Base-by-base conservation (phyloP, 2,329 filamentous ascomycete genomes). In the Ceratocystis ficicola region DNA sequence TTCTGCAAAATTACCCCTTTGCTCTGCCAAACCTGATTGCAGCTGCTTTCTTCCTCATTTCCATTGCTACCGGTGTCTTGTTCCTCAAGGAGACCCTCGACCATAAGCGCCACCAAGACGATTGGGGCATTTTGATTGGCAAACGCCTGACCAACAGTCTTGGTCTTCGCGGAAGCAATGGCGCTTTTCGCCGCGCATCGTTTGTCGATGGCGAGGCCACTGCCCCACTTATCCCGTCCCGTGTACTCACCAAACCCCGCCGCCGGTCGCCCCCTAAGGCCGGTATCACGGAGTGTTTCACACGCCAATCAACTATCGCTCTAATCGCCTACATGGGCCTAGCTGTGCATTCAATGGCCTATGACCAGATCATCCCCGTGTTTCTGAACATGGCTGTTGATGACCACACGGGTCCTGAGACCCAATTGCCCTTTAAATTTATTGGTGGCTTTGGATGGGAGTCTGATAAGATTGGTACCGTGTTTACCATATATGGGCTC, bases 1-100 rank as follows among this genome's bases (percentile, higher is more conserved):
- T 95, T 68, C 83, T 96, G 67, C 85, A 85, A 70, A 80, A 78
- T 28, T 96, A 87, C 71, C 93, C 93, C 0, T 99, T 94, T 73
- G 81, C 84, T 2, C 77, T 96, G 61, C 94, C 93, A 0, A 97
- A 96, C 74, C 72, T 97, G 4, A 81, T 94, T 30, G 84, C 88
- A 1, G 86, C 86, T 48, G 69, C 81, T 2, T 84, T 97, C 70
- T 96, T 97, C 73, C 75, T 91, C 22, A 74, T 91, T 32, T 93
- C 92, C 0, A 84, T 94, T 32, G 75, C 83, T 0, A 86, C 83
- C 6, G 92, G 89, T 0, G 77, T 85, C 12, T 76, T 97, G 1
- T 99, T 96, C 72, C 81, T 97, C 10, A 82, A 86, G 78, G 93
- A 99, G 82, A 95, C 94, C 0, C 78, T 96, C 0, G 86, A 87